Evolutionary conservation across 306 rosid species (phyloP).

Genomic region (Acacia crassicarpa): DNA sequence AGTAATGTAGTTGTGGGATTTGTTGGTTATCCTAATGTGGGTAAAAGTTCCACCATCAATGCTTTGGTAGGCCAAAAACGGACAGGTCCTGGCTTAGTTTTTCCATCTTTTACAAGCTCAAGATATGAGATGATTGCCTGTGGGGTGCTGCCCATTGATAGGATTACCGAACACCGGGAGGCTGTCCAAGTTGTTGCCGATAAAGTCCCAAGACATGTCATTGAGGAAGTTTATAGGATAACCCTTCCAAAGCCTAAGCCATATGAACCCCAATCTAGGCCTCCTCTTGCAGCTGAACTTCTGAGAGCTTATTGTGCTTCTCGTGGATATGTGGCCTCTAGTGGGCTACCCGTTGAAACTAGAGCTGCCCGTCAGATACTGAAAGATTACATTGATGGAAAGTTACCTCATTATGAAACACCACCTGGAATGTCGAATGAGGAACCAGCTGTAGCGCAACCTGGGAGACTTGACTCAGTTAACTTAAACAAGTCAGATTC

Average conservation of each 20-base stretch:
- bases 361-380: constrained; percentile 89
- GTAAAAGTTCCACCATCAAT: constrained; percentile 97
- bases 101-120: constrained; percentile 96
- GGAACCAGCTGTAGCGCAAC: constrained; percentile 38
- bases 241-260: constrained; percentile 84
- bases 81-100: constrained; percentile 95
- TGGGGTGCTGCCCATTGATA: constrained; percentile 94
- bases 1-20: constrained; percentile 80
- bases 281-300: constrained; percentile 89
- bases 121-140: constrained; percentile 93
- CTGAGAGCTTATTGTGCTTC: constrained; percentile 81
- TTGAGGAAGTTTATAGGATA: constrained; percentile 70
- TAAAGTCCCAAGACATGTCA: constrained; percentile 66
- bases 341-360: constrained; percentile 96
- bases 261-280: constrained; percentile 75
- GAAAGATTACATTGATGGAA: constrained; percentile 93
- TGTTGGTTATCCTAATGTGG: constrained; percentile 98
- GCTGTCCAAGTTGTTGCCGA: constrained; percentile 87
- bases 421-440: constrained; percentile 57
- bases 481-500: constrained; percentile 47
- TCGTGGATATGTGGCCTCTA: constrained; percentile 83
- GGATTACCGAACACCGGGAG: constrained; percentile 91
- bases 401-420: constrained; percentile 75
- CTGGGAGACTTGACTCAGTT: constrained; percentile 19
- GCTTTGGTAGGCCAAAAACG: constrained; percentile 91